A percentile compares a stretch with the other conserved stretches of the same genome.
These are phyloP conservation scores for Oryza coarctata DNA, from an alignment of 176 grass and related monocot species.

Conservation along the genomic window DNA sequence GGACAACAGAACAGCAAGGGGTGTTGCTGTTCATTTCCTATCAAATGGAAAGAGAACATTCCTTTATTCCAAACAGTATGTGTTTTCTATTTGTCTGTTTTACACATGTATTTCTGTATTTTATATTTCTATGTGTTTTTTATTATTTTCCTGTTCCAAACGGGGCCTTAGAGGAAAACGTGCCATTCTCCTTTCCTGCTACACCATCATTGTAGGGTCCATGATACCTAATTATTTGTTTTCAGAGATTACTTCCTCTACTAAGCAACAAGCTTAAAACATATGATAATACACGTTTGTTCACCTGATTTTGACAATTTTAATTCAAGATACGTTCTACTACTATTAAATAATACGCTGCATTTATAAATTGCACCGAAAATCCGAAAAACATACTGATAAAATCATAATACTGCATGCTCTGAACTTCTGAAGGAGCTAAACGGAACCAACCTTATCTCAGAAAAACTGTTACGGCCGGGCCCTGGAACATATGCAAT, in stretches of 20 bases:
- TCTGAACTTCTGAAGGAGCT: neutral
- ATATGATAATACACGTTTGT: neutral
- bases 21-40: too few species aligned
- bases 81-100: too few species aligned
- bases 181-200: neutral
- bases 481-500: neutral
- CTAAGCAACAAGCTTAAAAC: neutral
- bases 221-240: too few species aligned
- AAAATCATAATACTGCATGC: neutral
- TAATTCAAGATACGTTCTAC: neutral
- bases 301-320: neutral
- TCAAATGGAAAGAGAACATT: too few species aligned
- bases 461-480: neutral
- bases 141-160: too few species aligned
- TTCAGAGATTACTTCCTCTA: too few species aligned
- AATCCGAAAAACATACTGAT: neutral
- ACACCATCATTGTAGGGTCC: neutral
- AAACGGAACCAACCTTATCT: neutral
- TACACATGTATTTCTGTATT: too few species aligned
- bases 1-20: too few species aligned
- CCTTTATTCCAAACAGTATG: too few species aligned
- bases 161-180: neutral
- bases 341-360: neutral
- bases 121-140: too few species aligned
- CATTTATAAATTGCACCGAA: neutral